Conservation (phyloP, 2,329 filamentous ascomycete species). For the Botrytis sinoallii region DNA sequence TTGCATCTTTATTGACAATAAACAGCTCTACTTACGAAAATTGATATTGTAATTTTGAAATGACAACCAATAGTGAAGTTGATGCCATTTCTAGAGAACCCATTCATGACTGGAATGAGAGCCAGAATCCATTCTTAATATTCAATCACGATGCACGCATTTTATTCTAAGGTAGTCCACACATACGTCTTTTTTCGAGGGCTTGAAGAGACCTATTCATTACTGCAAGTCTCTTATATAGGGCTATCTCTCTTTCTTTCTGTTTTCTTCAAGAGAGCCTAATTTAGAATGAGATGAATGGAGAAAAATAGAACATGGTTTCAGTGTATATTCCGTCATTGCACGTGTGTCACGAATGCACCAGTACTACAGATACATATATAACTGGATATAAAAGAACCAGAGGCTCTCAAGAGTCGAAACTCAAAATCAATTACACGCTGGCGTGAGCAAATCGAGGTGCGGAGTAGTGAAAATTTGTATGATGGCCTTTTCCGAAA, state of each 20-base stretch:
- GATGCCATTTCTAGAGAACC: too few species aligned
- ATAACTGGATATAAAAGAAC: neutral
- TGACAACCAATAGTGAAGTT: neutral
- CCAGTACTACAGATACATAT: too few species aligned
- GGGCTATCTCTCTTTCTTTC: too few species aligned
- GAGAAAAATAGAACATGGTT: too few species aligned
- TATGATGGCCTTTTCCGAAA: neutral
- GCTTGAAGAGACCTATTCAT: too few species aligned
- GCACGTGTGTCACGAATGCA: too few species aligned
- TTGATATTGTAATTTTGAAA: accelerated
- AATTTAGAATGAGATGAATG: neutral
- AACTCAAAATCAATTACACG: neutral
- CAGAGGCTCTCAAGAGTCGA: neutral
- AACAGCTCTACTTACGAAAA: neutral
- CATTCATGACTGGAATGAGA: too few species aligned
- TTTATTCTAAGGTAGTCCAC: too few species aligned
- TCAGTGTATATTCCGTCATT: neutral
- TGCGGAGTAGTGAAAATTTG: neutral
- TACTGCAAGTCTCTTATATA: too few species aligned
- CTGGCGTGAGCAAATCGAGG: neutral
- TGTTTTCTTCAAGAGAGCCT: neutral
- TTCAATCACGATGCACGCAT: too few species aligned
- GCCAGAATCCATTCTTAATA: accelerated
- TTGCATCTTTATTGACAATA: neutral
- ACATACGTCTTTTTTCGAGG: too few species aligned